These are phyloP conservation scores for Pelargonium nanum DNA, from an alignment of 345 rosid species.

Conservation along the genomic window DNA sequence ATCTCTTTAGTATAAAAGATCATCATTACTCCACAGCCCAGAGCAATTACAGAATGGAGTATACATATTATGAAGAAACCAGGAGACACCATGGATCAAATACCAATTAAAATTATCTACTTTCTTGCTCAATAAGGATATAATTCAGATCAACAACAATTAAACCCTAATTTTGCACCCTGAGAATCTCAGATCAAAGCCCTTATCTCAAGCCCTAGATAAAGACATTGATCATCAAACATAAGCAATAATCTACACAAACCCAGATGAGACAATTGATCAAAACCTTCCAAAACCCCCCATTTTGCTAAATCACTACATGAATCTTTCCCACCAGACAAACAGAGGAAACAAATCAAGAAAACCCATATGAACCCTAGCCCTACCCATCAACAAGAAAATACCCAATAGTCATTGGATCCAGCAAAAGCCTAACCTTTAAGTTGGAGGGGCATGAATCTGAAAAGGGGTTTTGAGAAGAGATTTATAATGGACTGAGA, in stretches of 20 bases:
- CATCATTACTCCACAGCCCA: constrained; percentile 62
- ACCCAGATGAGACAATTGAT: neutral
- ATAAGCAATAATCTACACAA: too few relatives aligned
- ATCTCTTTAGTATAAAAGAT: constrained; percentile 69
- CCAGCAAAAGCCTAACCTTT: neutral
- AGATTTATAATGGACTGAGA: too few relatives aligned
- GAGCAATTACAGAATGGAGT: constrained; percentile 69
- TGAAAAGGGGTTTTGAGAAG: neutral
- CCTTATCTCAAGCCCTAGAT: too few relatives aligned
- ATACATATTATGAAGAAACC: constrained; percentile 44
- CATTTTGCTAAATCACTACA: neutral
- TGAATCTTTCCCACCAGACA: neutral
- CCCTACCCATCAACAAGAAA: too few relatives aligned
- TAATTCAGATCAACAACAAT: neutral
- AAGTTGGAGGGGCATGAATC: neutral
- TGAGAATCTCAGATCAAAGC: neutral
- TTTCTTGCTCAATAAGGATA: neutral
- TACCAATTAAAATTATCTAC: too few relatives aligned
- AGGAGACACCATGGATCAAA: constrained; percentile 33
- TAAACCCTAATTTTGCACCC: too few relatives aligned
- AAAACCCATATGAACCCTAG: too few relatives aligned
- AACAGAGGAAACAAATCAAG: neutral
- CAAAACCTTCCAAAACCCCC: neutral
- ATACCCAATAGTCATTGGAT: too few relatives aligned
- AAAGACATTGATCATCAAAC: neutral